These are phyloP conservation scores for Ligustrum vulgare DNA, from an alignment of 257 asterid species.

Conservation along the genomic window DNA sequence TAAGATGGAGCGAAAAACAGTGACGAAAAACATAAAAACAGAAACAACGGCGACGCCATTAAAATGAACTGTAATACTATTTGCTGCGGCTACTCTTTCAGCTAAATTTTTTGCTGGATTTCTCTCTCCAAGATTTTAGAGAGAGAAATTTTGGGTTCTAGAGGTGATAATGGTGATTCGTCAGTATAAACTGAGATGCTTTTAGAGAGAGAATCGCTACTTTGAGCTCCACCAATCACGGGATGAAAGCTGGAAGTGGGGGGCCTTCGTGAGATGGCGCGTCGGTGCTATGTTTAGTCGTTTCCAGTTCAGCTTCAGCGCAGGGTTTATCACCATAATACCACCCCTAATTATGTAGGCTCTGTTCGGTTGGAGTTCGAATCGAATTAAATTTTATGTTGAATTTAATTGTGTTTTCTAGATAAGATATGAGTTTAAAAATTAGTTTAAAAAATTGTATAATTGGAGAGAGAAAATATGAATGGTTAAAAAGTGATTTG, in stretches of 20 bases:
- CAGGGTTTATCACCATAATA: not conserved
- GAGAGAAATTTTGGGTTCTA: not conserved
- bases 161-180: not conserved
- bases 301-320: not conserved
- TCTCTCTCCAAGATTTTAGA: not conserved
- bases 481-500: too few relatives aligned
- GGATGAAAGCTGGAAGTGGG: not conserved
- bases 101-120: not conserved
- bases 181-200: not conserved
- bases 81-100: not conserved
- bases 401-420: too few relatives aligned
- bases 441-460: too few relatives aligned
- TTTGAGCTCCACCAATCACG: not conserved
- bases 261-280: not conserved
- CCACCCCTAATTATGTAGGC: too few relatives aligned
- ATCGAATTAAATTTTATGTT: too few relatives aligned
- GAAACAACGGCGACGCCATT: constrained; percentile 36
- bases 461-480: too few relatives aligned
- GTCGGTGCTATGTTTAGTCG: not conserved
- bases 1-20: constrained; percentile 18
- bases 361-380: too few relatives aligned
- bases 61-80: not conserved
- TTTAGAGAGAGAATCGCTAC: not conserved
- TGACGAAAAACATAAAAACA: constrained; percentile 27
- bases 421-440: too few relatives aligned